These are phyloP conservation scores for Cyanidium caldarium DNA, from an alignment of 23 red algal genomes.

Conservation along the genomic window DNA sequence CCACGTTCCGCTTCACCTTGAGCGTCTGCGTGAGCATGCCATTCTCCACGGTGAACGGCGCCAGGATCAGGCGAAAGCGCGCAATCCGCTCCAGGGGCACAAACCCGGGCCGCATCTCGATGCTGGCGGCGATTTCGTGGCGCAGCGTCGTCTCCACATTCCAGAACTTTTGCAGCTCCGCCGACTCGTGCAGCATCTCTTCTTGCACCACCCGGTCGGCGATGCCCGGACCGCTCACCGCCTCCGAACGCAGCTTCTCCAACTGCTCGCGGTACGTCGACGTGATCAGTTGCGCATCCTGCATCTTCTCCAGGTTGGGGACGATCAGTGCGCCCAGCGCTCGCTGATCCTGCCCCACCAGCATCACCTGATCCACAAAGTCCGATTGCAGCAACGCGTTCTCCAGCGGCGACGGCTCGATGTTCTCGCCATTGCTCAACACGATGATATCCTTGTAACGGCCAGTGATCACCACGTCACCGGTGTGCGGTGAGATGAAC, in stretches of 20 bases:
- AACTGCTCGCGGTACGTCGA: background rate
- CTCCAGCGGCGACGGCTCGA: slow-evolving; percentile 80
- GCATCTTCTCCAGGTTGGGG: slow-evolving; percentile 41
- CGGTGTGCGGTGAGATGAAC: slow-evolving; percentile 25
- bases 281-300: slow-evolving; percentile 12
- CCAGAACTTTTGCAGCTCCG: background rate
- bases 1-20: slow-evolving; percentile 68
- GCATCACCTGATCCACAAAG: slow-evolving; percentile 78
- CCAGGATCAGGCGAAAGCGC: slow-evolving; percentile 35
- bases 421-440: slow-evolving; percentile 84
- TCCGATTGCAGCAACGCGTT: slow-evolving; percentile 41
- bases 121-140: slow-evolving; percentile 24
- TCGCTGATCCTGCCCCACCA: slow-evolving; percentile 87
- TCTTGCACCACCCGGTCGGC: background rate
- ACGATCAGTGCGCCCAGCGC: slow-evolving; percentile 77
- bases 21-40: slow-evolving; percentile 94
- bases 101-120: slow-evolving; percentile 31
- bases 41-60: slow-evolving; percentile 85
- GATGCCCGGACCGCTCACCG: background rate
- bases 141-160: slow-evolving; percentile 19
- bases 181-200: slow-evolving; percentile 11
- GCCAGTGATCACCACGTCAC: slow-evolving; percentile 85
- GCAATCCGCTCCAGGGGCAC: slow-evolving; percentile 28
- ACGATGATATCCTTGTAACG: slow-evolving; percentile 86
- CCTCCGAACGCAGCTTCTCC: background rate